Conservation (phyloP, 164 flowering plant genomes). For the Chloranthus sessilifolius region DNA sequence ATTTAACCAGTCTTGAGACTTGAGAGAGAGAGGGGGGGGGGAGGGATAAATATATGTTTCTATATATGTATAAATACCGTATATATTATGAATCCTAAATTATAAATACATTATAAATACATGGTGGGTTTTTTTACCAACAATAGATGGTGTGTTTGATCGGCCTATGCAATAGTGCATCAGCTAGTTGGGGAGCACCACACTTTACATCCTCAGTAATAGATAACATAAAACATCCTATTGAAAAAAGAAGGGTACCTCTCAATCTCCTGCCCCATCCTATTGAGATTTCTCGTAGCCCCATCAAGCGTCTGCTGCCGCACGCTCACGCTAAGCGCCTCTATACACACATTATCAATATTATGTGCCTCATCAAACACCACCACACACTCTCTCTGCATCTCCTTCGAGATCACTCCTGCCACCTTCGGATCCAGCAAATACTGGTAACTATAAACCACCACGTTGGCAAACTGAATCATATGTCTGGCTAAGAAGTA, state of each 20-base stretch:
- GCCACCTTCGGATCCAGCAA: conserved; percentile 99
- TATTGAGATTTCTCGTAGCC: conserved; percentile 74
- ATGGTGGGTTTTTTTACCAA: no score
- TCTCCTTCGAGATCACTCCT: conserved; percentile 88
- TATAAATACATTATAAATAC: no score
- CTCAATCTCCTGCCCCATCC: conserved; percentile 75
- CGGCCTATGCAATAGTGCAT: no score
- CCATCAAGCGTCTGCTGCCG: conserved; percentile 93
- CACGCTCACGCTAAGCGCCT: conserved; percentile 95
- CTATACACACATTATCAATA: conserved; percentile 98
- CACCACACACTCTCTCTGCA: conserved; percentile 94
- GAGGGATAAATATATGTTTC: no score
- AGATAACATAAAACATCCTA: no score
- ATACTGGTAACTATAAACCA: conserved; percentile 96
- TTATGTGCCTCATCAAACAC: conserved; percentile 99
- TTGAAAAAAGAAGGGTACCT: conserved; percentile 37
- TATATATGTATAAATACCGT: no score
- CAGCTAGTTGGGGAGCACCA: no score
- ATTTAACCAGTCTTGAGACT: no score
- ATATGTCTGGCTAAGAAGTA: conserved; percentile 87
- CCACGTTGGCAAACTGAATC: conserved; percentile 91
- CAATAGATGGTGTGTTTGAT: no score
- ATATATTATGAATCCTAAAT: no score
- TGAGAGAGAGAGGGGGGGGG: no score
- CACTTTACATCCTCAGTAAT: no score